A percentile compares a stretch with the other conserved stretches of the same genome.
phyloP scores from a whole-genome alignment of 441 rosid genomes.

The Erodium texanum region DNA sequence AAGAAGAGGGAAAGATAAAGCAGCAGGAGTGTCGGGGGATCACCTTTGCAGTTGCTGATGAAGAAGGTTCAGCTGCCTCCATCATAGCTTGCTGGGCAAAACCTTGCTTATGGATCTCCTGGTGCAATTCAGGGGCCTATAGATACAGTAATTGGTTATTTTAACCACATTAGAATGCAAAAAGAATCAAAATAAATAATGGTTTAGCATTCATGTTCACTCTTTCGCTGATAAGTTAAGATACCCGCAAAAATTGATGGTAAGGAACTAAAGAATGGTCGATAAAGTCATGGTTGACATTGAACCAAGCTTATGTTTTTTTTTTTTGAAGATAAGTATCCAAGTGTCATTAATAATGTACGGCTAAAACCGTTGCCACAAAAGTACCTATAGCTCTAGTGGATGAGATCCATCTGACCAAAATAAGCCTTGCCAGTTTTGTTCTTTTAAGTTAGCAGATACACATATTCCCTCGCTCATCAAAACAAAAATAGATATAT shows the following conservation, averaged over 20 bases:
- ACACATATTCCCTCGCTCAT: background rate
- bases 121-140: conserved; percentile 50
- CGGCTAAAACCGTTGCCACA: too few species aligned
- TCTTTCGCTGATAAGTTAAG: background rate
- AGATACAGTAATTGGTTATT: conserved; percentile 1
- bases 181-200: background rate
- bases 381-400: too few species aligned
- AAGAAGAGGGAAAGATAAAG: background rate
- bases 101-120: conserved; percentile 37
- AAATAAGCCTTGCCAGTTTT: too few species aligned
- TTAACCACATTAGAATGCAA: background rate
- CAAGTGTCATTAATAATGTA: too few species aligned
- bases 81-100: conserved; percentile 24
- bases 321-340: too few species aligned
- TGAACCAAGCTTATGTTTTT: background rate
- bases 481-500: background rate
- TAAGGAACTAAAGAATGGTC: background rate
- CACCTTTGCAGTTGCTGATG: conserved; percentile 38
- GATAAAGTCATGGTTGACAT: background rate
- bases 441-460: background rate
- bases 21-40: conserved; percentile 15
- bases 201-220: background rate
- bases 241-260: background rate
- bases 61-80: conserved; percentile 32
- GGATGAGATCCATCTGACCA: too few species aligned